These are phyloP conservation scores for Lathyrus sativus DNA, from an alignment of 306 rosid genomes.

Conservation along the genomic window DNA sequence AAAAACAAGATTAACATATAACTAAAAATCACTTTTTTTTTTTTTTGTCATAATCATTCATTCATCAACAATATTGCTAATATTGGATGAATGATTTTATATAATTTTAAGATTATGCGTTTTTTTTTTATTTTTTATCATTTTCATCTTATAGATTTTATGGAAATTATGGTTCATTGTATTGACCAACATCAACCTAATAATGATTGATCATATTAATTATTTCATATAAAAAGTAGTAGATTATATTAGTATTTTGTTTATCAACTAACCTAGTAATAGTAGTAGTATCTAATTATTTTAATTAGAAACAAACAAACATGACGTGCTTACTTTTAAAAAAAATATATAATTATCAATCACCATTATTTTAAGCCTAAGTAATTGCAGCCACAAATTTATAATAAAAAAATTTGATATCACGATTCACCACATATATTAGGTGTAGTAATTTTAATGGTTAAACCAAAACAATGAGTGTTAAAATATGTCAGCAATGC, in stretches of 20 bases:
- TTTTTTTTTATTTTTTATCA: too few relatives aligned
- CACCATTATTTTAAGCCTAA: neutral
- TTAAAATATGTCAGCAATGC: conserved; percentile 18
- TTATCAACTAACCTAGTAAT: neutral
- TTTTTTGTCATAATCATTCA: too few relatives aligned
- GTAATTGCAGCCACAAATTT: conserved; percentile 9
- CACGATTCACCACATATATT: neutral
- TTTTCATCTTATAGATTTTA: too few relatives aligned
- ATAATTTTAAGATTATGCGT: too few relatives aligned
- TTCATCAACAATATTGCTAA: too few relatives aligned
- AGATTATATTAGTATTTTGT: too few relatives aligned
- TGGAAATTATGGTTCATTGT: too few relatives aligned
- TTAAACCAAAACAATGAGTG: conserved; percentile 11
- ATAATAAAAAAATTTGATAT: neutral
- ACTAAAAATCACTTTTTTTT: too few relatives aligned
- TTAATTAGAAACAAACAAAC: neutral
- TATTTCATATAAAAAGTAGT: neutral
- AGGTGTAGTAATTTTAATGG: neutral
- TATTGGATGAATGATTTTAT: too few relatives aligned
- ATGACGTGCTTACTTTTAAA: neutral
- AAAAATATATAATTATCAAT: neutral
- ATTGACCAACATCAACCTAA: too few relatives aligned
- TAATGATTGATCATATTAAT: neutral
- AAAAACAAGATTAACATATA: too few relatives aligned
- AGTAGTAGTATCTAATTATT: neutral